Percentiles rank a stretch among this genome's conserved stretches.
Conservation (phyloP, 192 early-diverging fungal genomes). For the Spizellomyces punctatus region DNA sequence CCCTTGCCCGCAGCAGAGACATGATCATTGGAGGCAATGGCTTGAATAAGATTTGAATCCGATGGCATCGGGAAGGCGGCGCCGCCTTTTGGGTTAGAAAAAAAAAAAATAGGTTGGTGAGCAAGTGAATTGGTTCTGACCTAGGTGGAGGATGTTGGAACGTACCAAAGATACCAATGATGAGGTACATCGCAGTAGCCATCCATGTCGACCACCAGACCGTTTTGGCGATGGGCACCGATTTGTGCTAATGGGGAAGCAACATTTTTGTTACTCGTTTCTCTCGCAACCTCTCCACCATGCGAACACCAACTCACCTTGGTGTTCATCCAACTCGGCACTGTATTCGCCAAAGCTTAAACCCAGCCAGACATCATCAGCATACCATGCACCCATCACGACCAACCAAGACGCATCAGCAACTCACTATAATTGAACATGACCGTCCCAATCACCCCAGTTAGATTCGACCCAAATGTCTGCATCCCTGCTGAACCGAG, state of each 20-base stretch:
- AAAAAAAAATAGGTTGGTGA: not conserved
- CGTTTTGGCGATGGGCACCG: conserved; percentile 62
- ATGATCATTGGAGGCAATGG: conserved; percentile 11
- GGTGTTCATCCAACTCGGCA: conserved; percentile 69
- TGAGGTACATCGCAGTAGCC: conserved; percentile 59
- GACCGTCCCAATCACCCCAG: conserved; percentile 62
- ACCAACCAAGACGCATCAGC: not conserved
- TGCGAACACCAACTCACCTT: conserved; percentile 33
- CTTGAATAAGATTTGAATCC: conserved; percentile 39
- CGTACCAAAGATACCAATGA: conserved; percentile 45
- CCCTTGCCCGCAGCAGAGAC: conserved; percentile 16
- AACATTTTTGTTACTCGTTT: not conserved
- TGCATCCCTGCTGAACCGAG: conserved; percentile 52
- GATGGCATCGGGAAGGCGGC: conserved; percentile 36
- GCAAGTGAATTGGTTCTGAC: not conserved
- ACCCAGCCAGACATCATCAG: not conserved
- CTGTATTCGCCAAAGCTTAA: conserved; percentile 63
- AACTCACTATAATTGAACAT: conserved; percentile 65
- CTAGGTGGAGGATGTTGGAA: not conserved
- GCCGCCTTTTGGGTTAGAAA: conserved; percentile 17
- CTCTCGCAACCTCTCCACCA: conserved; percentile 1
- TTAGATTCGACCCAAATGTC: conserved; percentile 50
- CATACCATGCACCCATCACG: not conserved
- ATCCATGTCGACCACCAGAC: conserved; percentile 55
- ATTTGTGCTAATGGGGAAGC: conserved; percentile 37